Evolutionary conservation across 768 basidiomycete genomes (phyloP).

Genomic region (Dentipellis sp.): DNA sequence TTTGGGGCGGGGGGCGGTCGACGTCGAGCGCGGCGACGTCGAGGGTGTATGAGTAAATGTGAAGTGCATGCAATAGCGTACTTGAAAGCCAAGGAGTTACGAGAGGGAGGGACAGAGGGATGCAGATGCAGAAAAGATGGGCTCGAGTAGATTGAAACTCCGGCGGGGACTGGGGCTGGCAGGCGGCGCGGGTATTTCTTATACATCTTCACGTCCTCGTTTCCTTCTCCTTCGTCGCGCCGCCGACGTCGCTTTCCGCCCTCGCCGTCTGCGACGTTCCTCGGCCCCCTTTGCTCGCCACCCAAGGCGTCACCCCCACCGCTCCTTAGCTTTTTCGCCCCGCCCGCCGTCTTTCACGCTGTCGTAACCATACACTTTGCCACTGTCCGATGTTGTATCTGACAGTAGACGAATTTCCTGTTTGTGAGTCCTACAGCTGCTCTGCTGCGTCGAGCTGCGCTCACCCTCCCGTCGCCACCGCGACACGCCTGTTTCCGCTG

Average conservation of each 20-base stretch:
- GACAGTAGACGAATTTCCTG: constrained; percentile 83
- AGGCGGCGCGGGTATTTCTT: not conserved
- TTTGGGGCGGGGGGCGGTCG: too few species aligned
- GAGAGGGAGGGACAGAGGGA: not conserved
- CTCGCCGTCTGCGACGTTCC: not conserved
- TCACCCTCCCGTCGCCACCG: not conserved
- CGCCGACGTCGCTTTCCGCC: not conserved
- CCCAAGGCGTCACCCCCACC: constrained; percentile 11
- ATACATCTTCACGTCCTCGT: not conserved
- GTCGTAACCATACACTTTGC: constrained; percentile 6
- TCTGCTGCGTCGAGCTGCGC: not conserved
- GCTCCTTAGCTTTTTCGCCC: constrained; percentile 11
- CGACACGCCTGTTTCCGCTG: constrained; percentile 4
- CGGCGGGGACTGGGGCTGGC: not conserved
- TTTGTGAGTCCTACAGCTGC: constrained; percentile 52
- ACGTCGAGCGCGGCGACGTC: too few species aligned
- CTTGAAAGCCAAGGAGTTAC: not conserved
- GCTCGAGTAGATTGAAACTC: not conserved
- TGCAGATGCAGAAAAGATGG: not conserved
- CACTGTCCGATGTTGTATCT: constrained; percentile 63
- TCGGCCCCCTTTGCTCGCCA: constrained; percentile 4
- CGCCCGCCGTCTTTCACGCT: constrained; percentile 10
- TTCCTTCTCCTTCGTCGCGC: not conserved
- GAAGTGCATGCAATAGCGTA: too few species aligned
- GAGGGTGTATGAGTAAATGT: too few species aligned